These are phyloP conservation scores for Claviceps monticola DNA, from an alignment of 2,329 filamentous ascomycete genomes.

Conservation along the genomic window DNA sequence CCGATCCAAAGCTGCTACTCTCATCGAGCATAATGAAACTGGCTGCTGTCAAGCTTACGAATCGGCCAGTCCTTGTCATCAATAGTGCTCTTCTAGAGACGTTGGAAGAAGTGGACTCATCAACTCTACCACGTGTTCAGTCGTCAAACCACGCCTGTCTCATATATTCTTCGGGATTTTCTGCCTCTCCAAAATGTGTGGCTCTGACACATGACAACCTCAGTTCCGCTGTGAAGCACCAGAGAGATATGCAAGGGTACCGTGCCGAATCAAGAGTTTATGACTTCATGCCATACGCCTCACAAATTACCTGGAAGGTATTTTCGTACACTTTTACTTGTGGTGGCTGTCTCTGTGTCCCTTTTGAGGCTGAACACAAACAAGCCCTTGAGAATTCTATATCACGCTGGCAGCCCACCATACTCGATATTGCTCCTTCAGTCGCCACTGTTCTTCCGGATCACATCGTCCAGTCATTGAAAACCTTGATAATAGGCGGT, in stretches of 20 bases:
- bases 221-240: conserved; percentile 2
- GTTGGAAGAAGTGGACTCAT: neutral
- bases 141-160: neutral
- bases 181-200: neutral
- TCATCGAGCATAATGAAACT: neutral
- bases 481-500: neutral
- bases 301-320: neutral
- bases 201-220: conserved; percentile 1
- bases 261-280: conserved; percentile 4
- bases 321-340: neutral
- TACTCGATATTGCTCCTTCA: conserved; percentile 1
- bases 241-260: conserved; percentile 1
- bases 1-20: neutral
- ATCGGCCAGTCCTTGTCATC: neutral
- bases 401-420: neutral
- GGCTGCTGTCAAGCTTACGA: neutral
- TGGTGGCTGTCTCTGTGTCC: conserved; percentile 1
- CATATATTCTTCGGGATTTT: neutral
- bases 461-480: neutral
- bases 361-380: neutral
- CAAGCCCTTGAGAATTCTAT: neutral
- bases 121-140: neutral
- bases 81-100: neutral
- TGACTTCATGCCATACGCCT: conserved; percentile 4
- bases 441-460: neutral